Evolutionary conservation across 2,329 filamentous ascomycete species (phyloP).

Genomic region (Claviceps sp.): DNA sequence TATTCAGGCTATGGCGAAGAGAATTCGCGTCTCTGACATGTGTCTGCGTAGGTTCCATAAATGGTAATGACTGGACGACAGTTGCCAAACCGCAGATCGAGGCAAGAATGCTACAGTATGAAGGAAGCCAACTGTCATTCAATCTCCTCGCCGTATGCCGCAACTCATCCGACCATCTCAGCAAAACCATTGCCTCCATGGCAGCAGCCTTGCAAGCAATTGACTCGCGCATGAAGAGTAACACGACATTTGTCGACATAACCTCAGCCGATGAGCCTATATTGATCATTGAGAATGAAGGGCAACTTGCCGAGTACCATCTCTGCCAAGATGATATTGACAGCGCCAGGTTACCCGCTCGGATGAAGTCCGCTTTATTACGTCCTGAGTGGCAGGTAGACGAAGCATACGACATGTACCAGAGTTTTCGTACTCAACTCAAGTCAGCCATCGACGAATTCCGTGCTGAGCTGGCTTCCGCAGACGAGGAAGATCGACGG

Average conservation of each 20-base stretch:
- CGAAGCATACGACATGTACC: constrained; percentile 22
- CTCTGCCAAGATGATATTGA: constrained; percentile 14
- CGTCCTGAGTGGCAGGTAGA: constrained; percentile 5
- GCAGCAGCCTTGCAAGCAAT: constrained; percentile 27
- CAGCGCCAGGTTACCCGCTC: constrained; percentile 9
- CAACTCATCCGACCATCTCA: constrained; percentile 43
- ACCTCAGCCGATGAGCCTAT: constrained; percentile 10
- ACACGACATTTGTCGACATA: constrained; percentile 11
- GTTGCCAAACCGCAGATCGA: constrained; percentile 52
- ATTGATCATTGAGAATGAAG: constrained; percentile 12
- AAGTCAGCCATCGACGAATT: constrained; percentile 30
- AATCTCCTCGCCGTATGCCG: constrained; percentile 63
- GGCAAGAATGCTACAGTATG: constrained; percentile 52
- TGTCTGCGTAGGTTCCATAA: constrained; percentile 9
- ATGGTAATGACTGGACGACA: constrained; percentile 46
- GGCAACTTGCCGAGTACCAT: constrained; percentile 18
- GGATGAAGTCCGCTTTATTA: constrained; percentile 8
- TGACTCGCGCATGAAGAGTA: constrained; percentile 16
- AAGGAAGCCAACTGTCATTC: constrained; percentile 55
- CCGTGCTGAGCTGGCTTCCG: constrained; percentile 30
- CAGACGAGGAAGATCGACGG: constrained; percentile 35
- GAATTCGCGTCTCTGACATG: background rate
- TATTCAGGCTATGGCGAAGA: background rate
- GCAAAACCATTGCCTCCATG: constrained; percentile 30
- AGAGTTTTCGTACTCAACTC: constrained; percentile 27